Conservation (phyloP, 2,329 filamentous ascomycete genomes). For the Arachnomyces sp. region DNA sequence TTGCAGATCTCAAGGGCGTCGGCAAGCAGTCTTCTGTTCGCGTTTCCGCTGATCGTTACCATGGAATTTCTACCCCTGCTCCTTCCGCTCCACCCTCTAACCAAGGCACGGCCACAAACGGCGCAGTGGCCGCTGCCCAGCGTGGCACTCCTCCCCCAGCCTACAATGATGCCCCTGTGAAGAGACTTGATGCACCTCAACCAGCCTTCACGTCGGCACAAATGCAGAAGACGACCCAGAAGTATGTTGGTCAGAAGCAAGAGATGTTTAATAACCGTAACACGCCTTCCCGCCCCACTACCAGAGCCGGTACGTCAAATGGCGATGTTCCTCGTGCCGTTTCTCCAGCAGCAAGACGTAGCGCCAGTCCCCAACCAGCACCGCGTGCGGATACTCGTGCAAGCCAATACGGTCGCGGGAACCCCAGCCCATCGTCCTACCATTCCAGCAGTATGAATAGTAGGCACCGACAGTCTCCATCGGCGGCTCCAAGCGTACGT, state of each 20-base stretch:
- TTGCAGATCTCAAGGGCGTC: constrained; percentile 86
- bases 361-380: constrained; percentile 27
- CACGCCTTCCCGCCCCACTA: constrained; percentile 23
- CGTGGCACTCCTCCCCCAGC: constrained; percentile 77
- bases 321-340: constrained; percentile 29
- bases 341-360: constrained; percentile 30
- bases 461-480: constrained; percentile 31
- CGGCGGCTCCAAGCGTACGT: constrained; percentile 17
- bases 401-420: constrained; percentile 35
- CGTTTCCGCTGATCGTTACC: constrained; percentile 92
- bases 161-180: constrained; percentile 66
- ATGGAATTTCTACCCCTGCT: constrained; percentile 80
- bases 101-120: constrained; percentile 12
- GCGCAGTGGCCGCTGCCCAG: constrained; percentile 49
- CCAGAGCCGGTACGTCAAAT: constrained; percentile 27
- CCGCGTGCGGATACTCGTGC: constrained; percentile 23
- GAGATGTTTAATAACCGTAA: constrained; percentile 55
- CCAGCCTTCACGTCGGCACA: constrained; percentile 87
- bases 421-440: constrained; percentile 37
- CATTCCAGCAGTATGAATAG: constrained; percentile 36
- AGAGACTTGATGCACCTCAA: constrained; percentile 76
- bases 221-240: constrained; percentile 91
- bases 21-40: constrained; percentile 70
- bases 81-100: constrained; percentile 31
- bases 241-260: constrained; percentile 74